Base-by-base conservation (phyloP, 495 filamentous ascomycete genomes). In the Tuber aestivum region DNA sequence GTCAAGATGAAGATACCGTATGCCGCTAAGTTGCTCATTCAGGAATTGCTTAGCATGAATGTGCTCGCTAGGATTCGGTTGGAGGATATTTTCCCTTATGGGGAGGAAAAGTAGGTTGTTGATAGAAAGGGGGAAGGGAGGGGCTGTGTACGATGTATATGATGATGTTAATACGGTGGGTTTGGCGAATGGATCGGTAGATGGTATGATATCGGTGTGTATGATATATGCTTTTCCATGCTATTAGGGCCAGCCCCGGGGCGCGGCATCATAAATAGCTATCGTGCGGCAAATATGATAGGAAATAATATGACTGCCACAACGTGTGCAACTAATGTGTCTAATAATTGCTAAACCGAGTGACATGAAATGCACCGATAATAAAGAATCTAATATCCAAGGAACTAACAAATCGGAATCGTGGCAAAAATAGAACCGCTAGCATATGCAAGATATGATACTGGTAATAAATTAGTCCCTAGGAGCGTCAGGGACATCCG, bases 1-100 rank as follows among this genome's bases (percentile, higher is more conserved):
- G 90, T 91, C 10, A 91, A 91, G 85, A 94, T 99, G 92, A 94
- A 89, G 71, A 97, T 99, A 86, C 95, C 95, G n/a, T 99, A 99
- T 84, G 95, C 96, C 8, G 96, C 96, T 4, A 99, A 99, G 88
- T 85, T 99, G 82, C 86, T 99, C 72, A 92, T 99, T 45, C 95
- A 99, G 86, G 95, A 99, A 85, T 83, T 99, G 82, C 88, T 96
- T 83, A 96, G 93, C 84, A 99, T 99, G 95, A 98, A 98, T 83
- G 92, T 99, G 21, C 91, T 93, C 74, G 93, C 94, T 69, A 87
- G 90, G 72, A 84, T 98, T 84, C 91, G 91, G 86, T 83, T 98
- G 73, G 94, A 94, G 83, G 95, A 98, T 83, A 91, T 97, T 85
- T 98, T 98, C 84, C 93, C 94, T 2, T 79, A 82, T 45, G 80